Conservation (phyloP, 306 rosid species). For the Arachis hypogaea region DNA sequence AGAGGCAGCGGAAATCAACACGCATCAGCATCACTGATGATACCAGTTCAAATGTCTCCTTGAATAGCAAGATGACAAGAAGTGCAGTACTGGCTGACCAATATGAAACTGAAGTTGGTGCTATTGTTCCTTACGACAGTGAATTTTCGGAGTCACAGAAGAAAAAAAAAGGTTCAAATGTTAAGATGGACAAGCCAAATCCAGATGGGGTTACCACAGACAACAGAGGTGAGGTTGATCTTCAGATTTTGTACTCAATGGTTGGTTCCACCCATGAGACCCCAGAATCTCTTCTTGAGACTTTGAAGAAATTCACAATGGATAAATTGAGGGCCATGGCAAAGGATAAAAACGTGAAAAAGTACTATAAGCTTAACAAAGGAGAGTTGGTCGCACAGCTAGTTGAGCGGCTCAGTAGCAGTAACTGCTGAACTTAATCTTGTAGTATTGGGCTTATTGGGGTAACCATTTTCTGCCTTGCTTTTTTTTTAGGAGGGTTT, state of each 20-base stretch:
- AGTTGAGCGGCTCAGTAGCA: conserved; percentile 20
- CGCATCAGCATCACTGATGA: conserved; percentile 26
- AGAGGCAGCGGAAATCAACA: conserved; percentile 49
- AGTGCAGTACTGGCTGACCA: conserved; percentile 33
- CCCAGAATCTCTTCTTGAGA: conserved; percentile 4
- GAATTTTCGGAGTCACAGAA: conserved; percentile 44
- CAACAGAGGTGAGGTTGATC: conserved; percentile 32
- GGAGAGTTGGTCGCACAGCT: conserved; percentile 40
- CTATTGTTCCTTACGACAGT: conserved; percentile 43
- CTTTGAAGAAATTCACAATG: conserved; percentile 34
- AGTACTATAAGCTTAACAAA: conserved; percentile 42
- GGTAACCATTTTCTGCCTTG: conserved; percentile 27
- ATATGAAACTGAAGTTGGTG: conserved; percentile 35
- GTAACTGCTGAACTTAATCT: conserved; percentile 37
- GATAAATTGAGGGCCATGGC: conserved; percentile 46
- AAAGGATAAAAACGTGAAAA: conserved; percentile 33
- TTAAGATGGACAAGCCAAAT: conserved; percentile 30
- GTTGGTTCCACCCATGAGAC: conserved; percentile 31
- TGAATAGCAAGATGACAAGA: conserved; percentile 29
- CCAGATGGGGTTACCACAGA: conserved; percentile 28
- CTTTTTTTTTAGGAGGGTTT: conserved; percentile 25
- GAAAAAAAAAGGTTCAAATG: conserved; percentile 40
- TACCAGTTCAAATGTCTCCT: conserved; percentile 38
- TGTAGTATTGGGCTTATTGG: conserved; percentile 27
- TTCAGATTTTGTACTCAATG: conserved; percentile 2